Conservation (phyloP, 177 flowering plant species). For the Vitis hybrid region DNA sequence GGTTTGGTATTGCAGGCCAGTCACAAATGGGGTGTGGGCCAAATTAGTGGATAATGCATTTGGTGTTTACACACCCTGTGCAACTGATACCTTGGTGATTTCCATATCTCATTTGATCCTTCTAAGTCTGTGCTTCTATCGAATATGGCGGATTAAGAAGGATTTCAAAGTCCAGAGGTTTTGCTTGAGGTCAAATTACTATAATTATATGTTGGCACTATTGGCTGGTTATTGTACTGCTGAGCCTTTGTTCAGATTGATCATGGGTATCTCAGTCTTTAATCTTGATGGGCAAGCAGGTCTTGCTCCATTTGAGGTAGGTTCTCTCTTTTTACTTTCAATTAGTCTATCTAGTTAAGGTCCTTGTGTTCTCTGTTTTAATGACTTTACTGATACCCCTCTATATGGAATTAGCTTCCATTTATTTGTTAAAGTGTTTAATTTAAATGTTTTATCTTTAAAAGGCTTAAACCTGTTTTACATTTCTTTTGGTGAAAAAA, state of each 20-base stretch:
- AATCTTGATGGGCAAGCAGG: slow-evolving; percentile 64
- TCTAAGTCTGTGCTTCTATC: slow-evolving; percentile 60
- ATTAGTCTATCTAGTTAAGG: background rate
- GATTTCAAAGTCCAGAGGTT: slow-evolving; percentile 56
- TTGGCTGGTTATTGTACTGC: slow-evolving; percentile 66
- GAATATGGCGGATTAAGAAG: slow-evolving; percentile 67
- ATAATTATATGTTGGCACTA: slow-evolving; percentile 58
- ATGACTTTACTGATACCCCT: background rate
- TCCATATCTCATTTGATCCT: slow-evolving; percentile 70
- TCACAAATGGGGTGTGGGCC: slow-evolving; percentile 75
- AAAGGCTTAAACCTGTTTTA: too few species aligned
- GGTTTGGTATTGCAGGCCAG: slow-evolving; percentile 86
- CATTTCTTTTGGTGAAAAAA: too few species aligned
- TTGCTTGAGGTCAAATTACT: slow-evolving; percentile 59
- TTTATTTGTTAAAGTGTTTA: too few species aligned
- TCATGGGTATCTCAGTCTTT: slow-evolving; percentile 72
- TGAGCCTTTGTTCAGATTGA: slow-evolving; percentile 73
- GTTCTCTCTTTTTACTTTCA: slow-evolving; percentile 1
- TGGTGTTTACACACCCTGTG: slow-evolving; percentile 93
- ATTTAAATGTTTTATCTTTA: too few species aligned
- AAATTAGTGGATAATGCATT: slow-evolving; percentile 64
- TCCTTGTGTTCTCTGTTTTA: slow-evolving; percentile 1
- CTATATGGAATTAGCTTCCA: too few species aligned
- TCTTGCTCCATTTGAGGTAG: slow-evolving; percentile 90
- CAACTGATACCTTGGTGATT: slow-evolving; percentile 58